Evolutionary conservation across 108 stramenopile genomes (phyloP).

Genomic region (Cyclotella sp.): DNA sequence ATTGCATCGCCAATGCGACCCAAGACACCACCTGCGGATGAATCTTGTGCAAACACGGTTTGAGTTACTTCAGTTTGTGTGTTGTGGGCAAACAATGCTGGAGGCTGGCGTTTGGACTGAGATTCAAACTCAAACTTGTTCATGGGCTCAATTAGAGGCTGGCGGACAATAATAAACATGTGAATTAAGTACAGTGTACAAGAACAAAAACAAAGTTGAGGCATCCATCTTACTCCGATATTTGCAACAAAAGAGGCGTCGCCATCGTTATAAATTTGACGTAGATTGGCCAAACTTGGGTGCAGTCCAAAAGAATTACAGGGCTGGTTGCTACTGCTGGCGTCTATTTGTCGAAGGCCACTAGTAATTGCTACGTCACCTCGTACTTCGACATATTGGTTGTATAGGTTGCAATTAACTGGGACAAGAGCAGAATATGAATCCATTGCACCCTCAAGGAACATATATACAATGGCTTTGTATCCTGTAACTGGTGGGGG

Average conservation of each 20-base stretch:
- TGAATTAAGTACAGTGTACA: no score
- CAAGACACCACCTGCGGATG: constrained; percentile 33
- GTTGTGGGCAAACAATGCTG: constrained; percentile 50
- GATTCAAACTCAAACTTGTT: constrained; percentile 23
- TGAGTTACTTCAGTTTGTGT: constrained; percentile 32
- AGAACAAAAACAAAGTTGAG: background rate
- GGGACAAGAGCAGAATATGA: constrained; percentile 42
- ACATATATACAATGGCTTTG: constrained; percentile 56
- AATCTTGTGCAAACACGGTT: constrained; percentile 40
- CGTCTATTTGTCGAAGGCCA: constrained; percentile 23
- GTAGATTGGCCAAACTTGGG: constrained; percentile 22
- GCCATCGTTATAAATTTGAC: constrained; percentile 44
- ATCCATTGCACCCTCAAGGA: constrained; percentile 47
- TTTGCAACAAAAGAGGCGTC: constrained; percentile 54
- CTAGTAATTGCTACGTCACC: constrained; percentile 31
- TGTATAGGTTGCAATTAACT: constrained; percentile 17
- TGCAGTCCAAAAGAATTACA: constrained; percentile 56
- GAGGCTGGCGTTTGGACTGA: constrained; percentile 25
- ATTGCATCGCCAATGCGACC: constrained; percentile 47
- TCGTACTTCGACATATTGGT: constrained; percentile 35
- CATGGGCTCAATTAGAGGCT: constrained; percentile 13
- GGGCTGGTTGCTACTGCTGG: constrained; percentile 20
- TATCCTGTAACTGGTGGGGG: constrained; percentile 39
- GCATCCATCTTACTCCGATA: constrained; percentile 26
- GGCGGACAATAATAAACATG: background rate